Percentiles rank a stretch among this genome's conserved stretches.
These are phyloP conservation scores for Pichia sp. DNA, from an alignment of 1,139 yeast species.

Conservation along the genomic window DNA sequence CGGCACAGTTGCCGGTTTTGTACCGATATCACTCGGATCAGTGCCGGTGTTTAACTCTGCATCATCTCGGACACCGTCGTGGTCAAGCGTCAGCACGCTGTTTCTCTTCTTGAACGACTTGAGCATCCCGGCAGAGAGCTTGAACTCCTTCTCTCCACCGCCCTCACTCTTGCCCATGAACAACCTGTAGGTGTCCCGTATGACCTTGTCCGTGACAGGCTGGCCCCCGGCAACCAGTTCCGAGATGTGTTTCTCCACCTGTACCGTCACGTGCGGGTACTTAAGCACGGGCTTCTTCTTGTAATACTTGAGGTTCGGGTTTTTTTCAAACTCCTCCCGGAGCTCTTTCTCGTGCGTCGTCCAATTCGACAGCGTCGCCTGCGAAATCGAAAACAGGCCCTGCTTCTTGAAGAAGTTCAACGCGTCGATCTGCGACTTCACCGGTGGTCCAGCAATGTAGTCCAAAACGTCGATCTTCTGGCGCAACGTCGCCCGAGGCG, in stretches of 20 bases:
- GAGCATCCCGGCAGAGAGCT: conserved; percentile 32
- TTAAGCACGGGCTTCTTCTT: conserved; percentile 31
- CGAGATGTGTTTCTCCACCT: conserved; percentile 29
- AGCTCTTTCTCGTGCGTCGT: conserved; percentile 23
- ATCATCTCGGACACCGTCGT: not conserved
- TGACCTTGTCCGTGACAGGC: conserved; percentile 27
- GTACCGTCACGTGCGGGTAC: conserved; percentile 31
- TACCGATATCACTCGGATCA: no score
- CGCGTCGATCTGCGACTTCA: conserved; percentile 26
- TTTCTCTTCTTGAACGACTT: conserved; percentile 30
- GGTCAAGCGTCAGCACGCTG: conserved; percentile 15
- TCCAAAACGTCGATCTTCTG: conserved; percentile 33
- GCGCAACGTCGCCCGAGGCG: conserved; percentile 31
- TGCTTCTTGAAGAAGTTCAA: conserved; percentile 23
- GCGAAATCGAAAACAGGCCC: conserved; percentile 30
- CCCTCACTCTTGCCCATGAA: conserved; percentile 24
- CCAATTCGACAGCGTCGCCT: conserved; percentile 34
- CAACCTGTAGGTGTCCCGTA: conserved; percentile 24
- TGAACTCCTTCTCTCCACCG: conserved; percentile 19
- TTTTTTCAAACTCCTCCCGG: conserved; percentile 22
- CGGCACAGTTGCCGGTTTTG: no score
- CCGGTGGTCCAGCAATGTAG: conserved; percentile 30
- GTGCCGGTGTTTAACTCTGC: not conserved
- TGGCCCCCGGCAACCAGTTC: conserved; percentile 17
- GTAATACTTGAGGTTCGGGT: conserved; percentile 28